Percentiles rank a stretch among this genome's conserved stretches.
phyloP scores from a whole-genome alignment of 129 eudicot genomes.

The Dittrichia graveolens region DNA sequence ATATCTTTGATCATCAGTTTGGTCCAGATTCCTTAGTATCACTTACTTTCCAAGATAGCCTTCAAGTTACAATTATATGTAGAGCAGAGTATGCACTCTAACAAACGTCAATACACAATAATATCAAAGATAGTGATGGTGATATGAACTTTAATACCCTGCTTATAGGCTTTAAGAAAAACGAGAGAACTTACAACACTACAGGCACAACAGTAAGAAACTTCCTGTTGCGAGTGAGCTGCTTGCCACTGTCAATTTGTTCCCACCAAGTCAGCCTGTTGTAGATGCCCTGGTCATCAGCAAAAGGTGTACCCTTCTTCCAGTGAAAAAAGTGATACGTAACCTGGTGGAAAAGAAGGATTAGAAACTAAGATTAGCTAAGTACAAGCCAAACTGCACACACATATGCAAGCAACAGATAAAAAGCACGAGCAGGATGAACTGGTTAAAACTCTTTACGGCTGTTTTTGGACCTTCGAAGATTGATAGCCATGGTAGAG shows the following conservation, averaged over 20 bases:
- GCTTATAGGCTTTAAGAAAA: constrained; percentile 10
- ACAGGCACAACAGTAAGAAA: constrained; percentile 93
- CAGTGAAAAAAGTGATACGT: constrained; percentile 95
- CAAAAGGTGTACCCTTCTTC: constrained; percentile 98
- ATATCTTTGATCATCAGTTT: not conserved
- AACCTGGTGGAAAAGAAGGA: constrained; percentile 44
- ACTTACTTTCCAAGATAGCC: constrained; percentile 16
- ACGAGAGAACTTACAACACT: constrained; percentile 70
- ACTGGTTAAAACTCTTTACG: not conserved
- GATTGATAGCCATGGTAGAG: not conserved
- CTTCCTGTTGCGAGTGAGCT: constrained; percentile 92
- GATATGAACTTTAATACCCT: constrained; percentile 8
- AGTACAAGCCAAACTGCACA: not conserved
- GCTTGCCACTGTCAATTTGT: constrained; percentile 91
- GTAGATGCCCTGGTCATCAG: constrained; percentile 98
- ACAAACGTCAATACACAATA: not conserved
- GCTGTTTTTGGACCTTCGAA: not conserved
- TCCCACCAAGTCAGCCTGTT: constrained; percentile 99
- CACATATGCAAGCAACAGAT: constrained; percentile 1
- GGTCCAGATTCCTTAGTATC: constrained; percentile 12
- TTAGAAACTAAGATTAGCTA: constrained; percentile 6
- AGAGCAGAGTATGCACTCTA: constrained; percentile 20
- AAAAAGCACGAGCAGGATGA: constrained; percentile 5
- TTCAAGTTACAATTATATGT: not conserved
- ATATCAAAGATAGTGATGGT: not conserved